A percentile compares a stretch with the other conserved stretches of the same genome.
phyloP scores from a whole-genome alignment of 192 early-diverging fungal genomes.

The Nowakowskiella sp. region DNA sequence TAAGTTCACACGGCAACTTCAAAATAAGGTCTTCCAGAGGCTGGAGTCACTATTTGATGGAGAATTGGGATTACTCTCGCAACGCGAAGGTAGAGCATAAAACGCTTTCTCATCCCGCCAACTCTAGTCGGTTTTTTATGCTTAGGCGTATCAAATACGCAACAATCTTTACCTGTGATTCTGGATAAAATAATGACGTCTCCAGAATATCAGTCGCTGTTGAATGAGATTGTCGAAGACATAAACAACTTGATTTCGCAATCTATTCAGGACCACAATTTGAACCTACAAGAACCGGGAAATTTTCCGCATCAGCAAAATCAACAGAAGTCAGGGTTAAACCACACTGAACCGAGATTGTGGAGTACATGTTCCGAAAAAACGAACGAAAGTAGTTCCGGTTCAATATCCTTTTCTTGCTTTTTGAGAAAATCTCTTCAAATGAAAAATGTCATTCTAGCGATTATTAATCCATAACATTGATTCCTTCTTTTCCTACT shows the following conservation, averaged over 20 bases:
- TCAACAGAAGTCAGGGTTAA: no score
- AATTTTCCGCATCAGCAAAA: slow-evolving; percentile 2
- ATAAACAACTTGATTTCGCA: slow-evolving; percentile 12
- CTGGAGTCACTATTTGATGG: no score
- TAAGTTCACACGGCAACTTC: no score
- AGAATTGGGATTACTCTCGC: no score
- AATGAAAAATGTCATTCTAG: background rate
- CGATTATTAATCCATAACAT: no score
- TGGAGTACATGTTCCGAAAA: background rate
- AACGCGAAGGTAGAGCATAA: no score
- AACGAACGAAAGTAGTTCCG: slow-evolving; percentile 3
- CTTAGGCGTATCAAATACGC: slow-evolving; percentile 6
- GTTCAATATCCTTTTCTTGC: slow-evolving; percentile 1
- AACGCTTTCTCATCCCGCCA: no score
- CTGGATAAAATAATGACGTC: slow-evolving; percentile 42
- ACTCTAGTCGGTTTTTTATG: no score
- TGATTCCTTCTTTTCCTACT: background rate
- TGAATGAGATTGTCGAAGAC: slow-evolving; percentile 21
- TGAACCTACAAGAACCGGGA: slow-evolving; percentile 9
- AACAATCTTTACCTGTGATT: slow-evolving; percentile 19
- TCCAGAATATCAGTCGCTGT: slow-evolving; percentile 28
- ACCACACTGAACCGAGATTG: background rate
- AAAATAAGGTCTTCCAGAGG: no score
- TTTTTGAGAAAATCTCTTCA: background rate
- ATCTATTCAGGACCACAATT: slow-evolving; percentile 1